A percentile compares a stretch with the other conserved stretches of the same genome.
Evolutionary conservation across 495 filamentous ascomycete genomes (phyloP).

Genomic region (Saxophila tyrrhenica): DNA sequence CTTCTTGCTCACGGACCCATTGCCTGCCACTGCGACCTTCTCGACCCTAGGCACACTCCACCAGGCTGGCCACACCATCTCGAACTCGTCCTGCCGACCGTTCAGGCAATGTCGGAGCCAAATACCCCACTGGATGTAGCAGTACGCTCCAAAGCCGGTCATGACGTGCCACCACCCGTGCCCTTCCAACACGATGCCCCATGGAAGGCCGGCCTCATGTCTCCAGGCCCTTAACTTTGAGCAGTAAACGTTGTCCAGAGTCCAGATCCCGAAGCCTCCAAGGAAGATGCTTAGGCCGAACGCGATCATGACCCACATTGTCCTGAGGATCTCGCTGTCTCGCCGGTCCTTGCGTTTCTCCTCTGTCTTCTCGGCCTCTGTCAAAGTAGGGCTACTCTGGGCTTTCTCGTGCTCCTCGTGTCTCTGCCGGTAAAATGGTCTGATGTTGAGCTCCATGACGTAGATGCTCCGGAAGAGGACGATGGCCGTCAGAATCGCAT

Average conservation of each 20-base stretch:
- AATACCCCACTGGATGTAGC: conserved; percentile 72
- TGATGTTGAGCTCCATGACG: conserved; percentile 74
- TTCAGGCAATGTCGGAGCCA: conserved; percentile 78
- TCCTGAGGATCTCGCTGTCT: conserved; percentile 48
- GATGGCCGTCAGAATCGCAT: conserved; percentile 64
- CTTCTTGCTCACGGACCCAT: conserved; percentile 26
- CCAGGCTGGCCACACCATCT: conserved; percentile 58
- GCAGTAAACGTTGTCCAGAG: conserved; percentile 75
- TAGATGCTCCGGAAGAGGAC: conserved; percentile 76
- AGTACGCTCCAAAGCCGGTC: conserved; percentile 62
- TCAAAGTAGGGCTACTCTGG: conserved; percentile 17
- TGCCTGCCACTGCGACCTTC: too few species aligned
- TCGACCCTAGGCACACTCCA: conserved; percentile 56
- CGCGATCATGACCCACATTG: conserved; percentile 66
- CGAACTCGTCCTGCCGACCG: conserved; percentile 61
- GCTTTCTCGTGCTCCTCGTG: conserved; percentile 26
- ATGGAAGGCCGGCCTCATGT: conserved; percentile 65
- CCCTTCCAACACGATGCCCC: conserved; percentile 81
- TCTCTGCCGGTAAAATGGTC: conserved; percentile 35
- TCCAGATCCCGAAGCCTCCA: conserved; percentile 79
- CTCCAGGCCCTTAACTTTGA: conserved; percentile 57
- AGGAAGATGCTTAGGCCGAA: conserved; percentile 66
- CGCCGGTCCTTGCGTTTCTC: conserved; percentile 38
- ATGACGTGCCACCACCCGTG: conserved; percentile 92
- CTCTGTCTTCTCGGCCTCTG: conserved; percentile 18